Percentiles rank a stretch among this genome's conserved stretches.
Evolutionary conservation across 805 yeast species (phyloP).

Genomic region (Yueomyces sinensis): DNA sequence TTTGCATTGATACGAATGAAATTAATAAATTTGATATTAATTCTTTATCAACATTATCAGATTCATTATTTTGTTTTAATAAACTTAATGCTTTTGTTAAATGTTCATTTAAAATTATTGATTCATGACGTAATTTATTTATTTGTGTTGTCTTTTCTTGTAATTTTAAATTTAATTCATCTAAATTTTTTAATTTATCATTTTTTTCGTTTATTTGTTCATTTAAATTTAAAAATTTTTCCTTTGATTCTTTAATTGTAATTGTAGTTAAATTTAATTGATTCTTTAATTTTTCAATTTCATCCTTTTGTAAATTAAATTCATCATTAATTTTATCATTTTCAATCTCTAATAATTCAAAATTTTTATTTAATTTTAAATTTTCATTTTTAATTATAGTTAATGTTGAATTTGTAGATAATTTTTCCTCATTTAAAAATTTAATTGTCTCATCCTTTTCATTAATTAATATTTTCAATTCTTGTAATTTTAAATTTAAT

Average conservation of each 20-base stretch:
- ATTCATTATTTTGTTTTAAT: conserved; percentile 63
- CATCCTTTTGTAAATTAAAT: conserved; percentile 12
- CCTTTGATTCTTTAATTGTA: conserved; percentile 3
- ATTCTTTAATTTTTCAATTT: conserved; percentile 18
- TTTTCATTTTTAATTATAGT: conserved; percentile 5
- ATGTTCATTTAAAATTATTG: conserved; percentile 86
- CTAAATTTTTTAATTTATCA: conserved; percentile 6
- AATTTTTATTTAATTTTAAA: conserved; percentile 22
- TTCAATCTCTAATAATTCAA: conserved; percentile 9
- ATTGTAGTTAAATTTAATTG: conserved; percentile 16
- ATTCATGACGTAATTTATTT: conserved; percentile 90
- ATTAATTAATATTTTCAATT: conserved; percentile 26
- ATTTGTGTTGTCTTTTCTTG: conserved; percentile 65
- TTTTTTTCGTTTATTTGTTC: conserved; percentile 12
- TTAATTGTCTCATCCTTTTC: conserved; percentile 22
- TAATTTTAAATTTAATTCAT: conserved; percentile 32
- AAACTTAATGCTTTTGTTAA: conserved; percentile 82
- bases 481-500: conserved; percentile 22
- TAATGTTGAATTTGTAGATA: conserved; percentile 23
- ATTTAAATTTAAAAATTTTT: conserved; percentile 14
- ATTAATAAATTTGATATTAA: conserved; percentile 75
- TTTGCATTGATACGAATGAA: conserved; percentile 72
- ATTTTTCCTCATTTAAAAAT: conserved; percentile 25
- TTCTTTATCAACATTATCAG: conserved; percentile 76
- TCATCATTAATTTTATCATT: conserved; percentile 7